Evolutionary conservation across 177 flowering plant species (phyloP), one percentile per base, ranked within the genome.

Genomic region (Vitis hybrid): DNA sequence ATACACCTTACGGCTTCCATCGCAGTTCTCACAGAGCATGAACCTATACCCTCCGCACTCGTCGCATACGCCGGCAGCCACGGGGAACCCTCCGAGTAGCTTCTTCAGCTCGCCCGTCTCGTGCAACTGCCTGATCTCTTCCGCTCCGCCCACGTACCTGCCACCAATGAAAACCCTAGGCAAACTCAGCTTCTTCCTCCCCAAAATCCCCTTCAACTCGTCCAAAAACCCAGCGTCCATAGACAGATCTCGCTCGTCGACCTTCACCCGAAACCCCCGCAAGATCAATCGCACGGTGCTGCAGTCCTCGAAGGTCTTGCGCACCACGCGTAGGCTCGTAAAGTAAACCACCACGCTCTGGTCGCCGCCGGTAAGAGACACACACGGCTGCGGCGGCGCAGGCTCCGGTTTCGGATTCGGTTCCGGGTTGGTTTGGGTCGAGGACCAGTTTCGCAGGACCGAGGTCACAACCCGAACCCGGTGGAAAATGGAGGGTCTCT

Each of bases 161-260:
- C 95, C 95, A 4, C 87, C 89, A 11, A 92, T 80, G 78, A 90
- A 91, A 24, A 92, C 94, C 71, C 81, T 64, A 0, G 97, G 97
- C 1, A 91, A 69, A 19, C 78, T 49, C 19, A 79, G 22, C 61
- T 59, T 70, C 52, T 71, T 72, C 11, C 28, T n/a, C 14, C 83
- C 86, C 4, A 79, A 18, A 24, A 85, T 81, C 76, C 47, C 56
- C 78, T 86, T 82, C 68, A 95, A 52, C 85, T 95, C 97, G n/a
- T 76, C 80, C 17, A 82, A 19, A 75, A 82, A 90, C 3, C 62
- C 15, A 1, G 76, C 67, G 77, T 90, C 94, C 93, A 93, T 89
- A 3, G 93, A 87, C 68, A 95, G 71, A 73, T 95, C 97, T 3
- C 98, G 87, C 67, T 93, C 97, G 88, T 95, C 99, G 68, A 91